Evolutionary conservation across 2,329 filamentous ascomycete genomes (phyloP), one percentile per base, ranked within the genome.

Genomic region (Cladosporium sp.): DNA sequence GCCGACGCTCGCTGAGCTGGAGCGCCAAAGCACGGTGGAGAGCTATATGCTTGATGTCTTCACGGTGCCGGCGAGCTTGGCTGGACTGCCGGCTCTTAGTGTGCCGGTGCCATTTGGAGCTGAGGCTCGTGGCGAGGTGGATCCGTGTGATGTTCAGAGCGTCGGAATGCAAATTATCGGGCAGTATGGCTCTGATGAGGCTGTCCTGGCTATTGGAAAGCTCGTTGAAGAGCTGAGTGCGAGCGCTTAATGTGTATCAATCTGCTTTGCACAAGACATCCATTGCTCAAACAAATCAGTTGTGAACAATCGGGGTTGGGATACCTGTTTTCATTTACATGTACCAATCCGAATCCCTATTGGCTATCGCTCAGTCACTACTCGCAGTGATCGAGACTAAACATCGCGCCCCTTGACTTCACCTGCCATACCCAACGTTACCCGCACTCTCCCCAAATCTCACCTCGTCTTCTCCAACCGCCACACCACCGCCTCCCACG

Each of bases 31-130:
- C 18, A 78, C 84, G 0, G 80, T 96, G n/a, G 88, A 94, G 72
- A 86, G 86, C 1, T 98, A 97, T 75, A 91, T 91, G 82, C 97
- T 95, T 73, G 95, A 99, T 79, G 90, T 98, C 1, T 94, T 98
- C 72, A 98, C 95, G 0, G 94, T 99, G 1, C 95, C 95, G 1
- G 93, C 94, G 2, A 97, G 93, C 79, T 81, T 99, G 69, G 95
- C 94, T 0, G 95, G 95, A 0, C 80, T 99, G 64, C 95, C 95
- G 3, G 91, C 93, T 12, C 86, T 97, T 60, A 97, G 91, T 70
- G 83, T 99, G 12, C 94, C 95, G 0, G 82, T 90, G 68, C 76
- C 78, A 21, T 73, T 82, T 66, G 37, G 64, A 7, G 67, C 50
- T 16, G n/a, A 60, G 16, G 60, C 66, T 46, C 37, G 40, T 4